Percentiles rank a stretch among this genome's conserved stretches.
phyloP scores from a whole-genome alignment of 2,329 filamentous ascomycete genomes.

The Cladophialophora bantiana region DNA sequence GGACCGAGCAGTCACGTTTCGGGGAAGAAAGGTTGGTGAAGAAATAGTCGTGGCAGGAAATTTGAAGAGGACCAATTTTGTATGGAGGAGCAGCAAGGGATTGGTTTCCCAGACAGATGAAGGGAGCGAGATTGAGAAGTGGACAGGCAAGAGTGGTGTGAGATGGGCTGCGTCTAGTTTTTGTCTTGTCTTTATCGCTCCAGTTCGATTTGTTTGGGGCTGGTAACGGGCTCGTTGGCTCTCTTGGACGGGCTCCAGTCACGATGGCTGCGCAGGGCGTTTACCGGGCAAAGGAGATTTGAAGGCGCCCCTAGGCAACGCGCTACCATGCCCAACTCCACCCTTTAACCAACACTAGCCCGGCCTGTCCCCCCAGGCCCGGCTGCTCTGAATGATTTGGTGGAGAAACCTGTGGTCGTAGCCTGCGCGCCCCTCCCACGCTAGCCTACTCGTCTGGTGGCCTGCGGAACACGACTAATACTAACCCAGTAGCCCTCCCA shows the following conservation, averaged over 20 bases:
- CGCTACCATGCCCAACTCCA: constrained; percentile 14
- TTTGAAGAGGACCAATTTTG: constrained; percentile 17
- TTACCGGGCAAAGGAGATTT: constrained; percentile 25
- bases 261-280: constrained; percentile 12
- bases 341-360: constrained; percentile 11
- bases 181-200: constrained; percentile 16
- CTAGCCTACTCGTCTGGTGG: neutral
- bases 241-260: constrained; percentile 21
- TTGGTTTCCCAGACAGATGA: constrained; percentile 21
- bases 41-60: constrained; percentile 41
- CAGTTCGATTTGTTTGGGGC: constrained; percentile 18
- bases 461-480: no score
- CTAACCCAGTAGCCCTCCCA: neutral
- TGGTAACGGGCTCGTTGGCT: constrained; percentile 15
- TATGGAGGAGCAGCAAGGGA: constrained; percentile 15
- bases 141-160: constrained; percentile 19
- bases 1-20: constrained; percentile 19
- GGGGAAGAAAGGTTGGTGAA: constrained; percentile 32
- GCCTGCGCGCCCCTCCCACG: neutral
- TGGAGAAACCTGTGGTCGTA: constrained; percentile 7
- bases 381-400: constrained; percentile 4
- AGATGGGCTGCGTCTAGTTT: constrained; percentile 26
- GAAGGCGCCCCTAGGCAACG: constrained; percentile 27
- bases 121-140: constrained; percentile 29
- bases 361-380: neutral